Percentiles rank a stretch among this genome's conserved stretches.
Conservation (phyloP, 2,329 filamentous ascomycete species). For the Fusarium globosum region DNA sequence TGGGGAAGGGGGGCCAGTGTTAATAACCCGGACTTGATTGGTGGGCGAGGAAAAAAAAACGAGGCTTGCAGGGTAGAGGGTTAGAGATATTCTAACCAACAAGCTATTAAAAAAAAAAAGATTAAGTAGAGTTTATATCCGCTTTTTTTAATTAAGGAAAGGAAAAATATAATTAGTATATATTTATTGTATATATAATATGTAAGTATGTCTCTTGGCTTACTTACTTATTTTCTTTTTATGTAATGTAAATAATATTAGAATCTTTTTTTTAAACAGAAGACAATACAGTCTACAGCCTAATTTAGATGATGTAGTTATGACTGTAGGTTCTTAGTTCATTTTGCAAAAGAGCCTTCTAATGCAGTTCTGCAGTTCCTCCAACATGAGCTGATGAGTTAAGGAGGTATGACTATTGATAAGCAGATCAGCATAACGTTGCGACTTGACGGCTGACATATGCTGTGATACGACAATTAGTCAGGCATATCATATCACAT, state of each 20-base stretch:
- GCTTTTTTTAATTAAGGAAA: too few species aligned
- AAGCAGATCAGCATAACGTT: neutral
- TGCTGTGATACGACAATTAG: neutral
- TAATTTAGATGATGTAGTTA: rapidly evolving
- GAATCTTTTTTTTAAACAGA: too few species aligned
- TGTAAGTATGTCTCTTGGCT: too few species aligned
- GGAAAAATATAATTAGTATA: too few species aligned
- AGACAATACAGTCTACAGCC: too few species aligned
- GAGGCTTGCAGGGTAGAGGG: neutral
- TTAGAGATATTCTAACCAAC: rapidly evolving
- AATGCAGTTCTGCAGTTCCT: rapidly evolving
- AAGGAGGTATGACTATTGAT: rapidly evolving
- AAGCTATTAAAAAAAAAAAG: rapidly evolving
- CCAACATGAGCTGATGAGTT: neutral
- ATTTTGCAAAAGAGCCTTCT: rapidly evolving
- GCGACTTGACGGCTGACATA: neutral
- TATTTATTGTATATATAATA: too few species aligned
- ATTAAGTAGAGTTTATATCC: rapidly evolving
- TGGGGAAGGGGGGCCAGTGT: neutral
- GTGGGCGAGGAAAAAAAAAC: neutral
- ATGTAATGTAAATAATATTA: too few species aligned
- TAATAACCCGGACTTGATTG: neutral
- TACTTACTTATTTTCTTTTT: too few species aligned
- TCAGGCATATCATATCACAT: neutral
- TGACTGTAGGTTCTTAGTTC: too few species aligned